phyloP scores from a whole-genome alignment of 306 rosid species.

The Fragaria iinumae region DNA sequence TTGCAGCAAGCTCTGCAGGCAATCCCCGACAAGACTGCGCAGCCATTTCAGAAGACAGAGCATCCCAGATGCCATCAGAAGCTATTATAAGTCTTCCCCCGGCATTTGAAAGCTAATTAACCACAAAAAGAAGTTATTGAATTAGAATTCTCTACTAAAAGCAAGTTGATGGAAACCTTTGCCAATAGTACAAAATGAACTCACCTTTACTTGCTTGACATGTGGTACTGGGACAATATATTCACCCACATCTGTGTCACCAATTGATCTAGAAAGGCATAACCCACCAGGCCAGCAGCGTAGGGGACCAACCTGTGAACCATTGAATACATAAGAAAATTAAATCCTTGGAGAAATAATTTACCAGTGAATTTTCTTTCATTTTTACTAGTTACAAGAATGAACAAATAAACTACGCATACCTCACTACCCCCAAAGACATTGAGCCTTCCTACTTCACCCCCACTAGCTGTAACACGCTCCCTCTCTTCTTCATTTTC shows the following conservation, averaged over 20 bases:
- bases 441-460: conserved; percentile 98
- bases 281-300: conserved; percentile 99
- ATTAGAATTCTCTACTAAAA: conserved; percentile 11
- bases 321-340: conserved; percentile 5
- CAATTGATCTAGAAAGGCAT: conserved; percentile 96
- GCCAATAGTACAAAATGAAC: conserved; percentile 17
- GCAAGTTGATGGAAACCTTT: conserved; percentile 18
- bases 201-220: conserved; percentile 98
- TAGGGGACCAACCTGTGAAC: conserved; percentile 85
- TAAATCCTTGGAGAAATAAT: background rate
- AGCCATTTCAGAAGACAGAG: conserved; percentile 80
- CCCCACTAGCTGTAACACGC: conserved; percentile 99
- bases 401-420: conserved; percentile 25
- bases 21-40: conserved; percentile 92
- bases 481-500: conserved; percentile 95
- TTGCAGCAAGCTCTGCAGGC: conserved; percentile 98
- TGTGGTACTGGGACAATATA: conserved; percentile 94
- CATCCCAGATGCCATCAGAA: conserved; percentile 99
- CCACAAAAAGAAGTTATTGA: conserved; percentile 17
- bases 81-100: conserved; percentile 97
- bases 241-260: conserved; percentile 99
- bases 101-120: conserved; percentile 78
- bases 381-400: conserved; percentile 15
- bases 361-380: conserved; percentile 1
- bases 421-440: conserved; percentile 93